phyloP scores from a whole-genome alignment of 1,139 yeast genomes.

The Kodamaea arcana region DNA sequence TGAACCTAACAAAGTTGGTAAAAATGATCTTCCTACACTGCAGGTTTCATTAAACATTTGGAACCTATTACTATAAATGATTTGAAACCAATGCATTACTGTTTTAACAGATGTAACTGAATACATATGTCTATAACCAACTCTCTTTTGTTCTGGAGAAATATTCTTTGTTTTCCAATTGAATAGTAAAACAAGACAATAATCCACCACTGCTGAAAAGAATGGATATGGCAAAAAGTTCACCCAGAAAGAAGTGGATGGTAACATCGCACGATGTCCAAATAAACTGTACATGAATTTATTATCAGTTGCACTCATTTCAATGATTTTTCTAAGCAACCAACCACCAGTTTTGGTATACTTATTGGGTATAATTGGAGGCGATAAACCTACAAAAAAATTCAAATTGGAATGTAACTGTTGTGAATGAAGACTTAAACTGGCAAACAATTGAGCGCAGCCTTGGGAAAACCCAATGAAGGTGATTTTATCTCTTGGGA shows the following conservation, averaged over 20 bases:
- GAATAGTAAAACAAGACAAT: slow-evolving; percentile 32
- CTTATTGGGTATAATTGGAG: slow-evolving; percentile 43
- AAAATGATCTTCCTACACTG: slow-evolving; percentile 28
- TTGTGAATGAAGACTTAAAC: slow-evolving; percentile 38
- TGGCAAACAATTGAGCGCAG: slow-evolving; percentile 43
- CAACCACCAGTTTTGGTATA: slow-evolving; percentile 30
- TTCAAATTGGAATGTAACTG: slow-evolving; percentile 29
- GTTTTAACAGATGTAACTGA: slow-evolving; percentile 45
- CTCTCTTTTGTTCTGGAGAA: slow-evolving; percentile 27
- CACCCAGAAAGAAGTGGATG: slow-evolving; percentile 47
- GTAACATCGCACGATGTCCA: slow-evolving; percentile 41
- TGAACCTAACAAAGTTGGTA: slow-evolving; percentile 12
- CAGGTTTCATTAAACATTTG: slow-evolving; percentile 50
- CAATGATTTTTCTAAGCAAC: slow-evolving; percentile 30
- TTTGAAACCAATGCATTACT: slow-evolving; percentile 48
- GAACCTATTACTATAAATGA: slow-evolving; percentile 36
- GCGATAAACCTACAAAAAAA: slow-evolving; percentile 41
- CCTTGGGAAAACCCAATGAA: slow-evolving; percentile 48
- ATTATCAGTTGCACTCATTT: slow-evolving; percentile 32
- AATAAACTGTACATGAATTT: slow-evolving; percentile 34
- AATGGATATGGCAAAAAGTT: slow-evolving; percentile 30
- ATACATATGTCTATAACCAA: slow-evolving; percentile 47
- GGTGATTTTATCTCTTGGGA: slow-evolving; percentile 17
- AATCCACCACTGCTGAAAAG: slow-evolving; percentile 37
- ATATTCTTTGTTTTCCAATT: slow-evolving; percentile 41